phyloP scores from a whole-genome alignment of 129 eudicot genomes.

The Tanacetum coccineum region DNA sequence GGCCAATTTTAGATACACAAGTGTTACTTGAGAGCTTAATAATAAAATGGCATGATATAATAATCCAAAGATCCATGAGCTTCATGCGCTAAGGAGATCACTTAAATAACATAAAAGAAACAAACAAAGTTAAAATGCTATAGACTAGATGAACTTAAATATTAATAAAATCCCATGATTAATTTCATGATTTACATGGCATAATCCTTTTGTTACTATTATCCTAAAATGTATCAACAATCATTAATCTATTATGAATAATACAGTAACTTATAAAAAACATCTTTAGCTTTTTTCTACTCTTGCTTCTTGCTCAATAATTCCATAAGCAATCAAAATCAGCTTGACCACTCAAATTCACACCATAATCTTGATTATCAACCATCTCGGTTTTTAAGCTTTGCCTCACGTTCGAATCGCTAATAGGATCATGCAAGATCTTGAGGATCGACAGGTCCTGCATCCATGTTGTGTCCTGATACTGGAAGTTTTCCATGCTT shows the following conservation, averaged over 20 bases:
- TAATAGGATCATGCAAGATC: constrained; percentile 38
- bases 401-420: constrained; percentile 22
- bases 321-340: constrained; percentile 70
- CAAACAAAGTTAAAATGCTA: not conserved
- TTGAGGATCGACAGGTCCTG: constrained; percentile 58
- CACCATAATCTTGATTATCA: constrained; percentile 38
- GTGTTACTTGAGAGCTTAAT: too few relatives aligned
- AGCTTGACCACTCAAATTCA: constrained; percentile 37
- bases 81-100: not conserved
- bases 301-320: constrained; percentile 34
- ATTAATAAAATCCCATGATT: constrained; percentile 25
- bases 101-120: not conserved
- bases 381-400: constrained; percentile 34
- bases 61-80: not conserved
- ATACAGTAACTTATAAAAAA: not conserved
- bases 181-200: constrained; percentile 28
- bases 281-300: constrained; percentile 16
- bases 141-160: not conserved
- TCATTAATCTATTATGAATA: constrained; percentile 21
- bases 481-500: constrained; percentile 28
- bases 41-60: not conserved
- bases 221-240: constrained; percentile 29
- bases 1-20: too few relatives aligned
- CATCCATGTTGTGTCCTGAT: constrained; percentile 42
- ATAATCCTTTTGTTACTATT: constrained; percentile 30